Conservation (phyloP, 2,329 filamentous ascomycete species). For the Phialophora chinensis region DNA sequence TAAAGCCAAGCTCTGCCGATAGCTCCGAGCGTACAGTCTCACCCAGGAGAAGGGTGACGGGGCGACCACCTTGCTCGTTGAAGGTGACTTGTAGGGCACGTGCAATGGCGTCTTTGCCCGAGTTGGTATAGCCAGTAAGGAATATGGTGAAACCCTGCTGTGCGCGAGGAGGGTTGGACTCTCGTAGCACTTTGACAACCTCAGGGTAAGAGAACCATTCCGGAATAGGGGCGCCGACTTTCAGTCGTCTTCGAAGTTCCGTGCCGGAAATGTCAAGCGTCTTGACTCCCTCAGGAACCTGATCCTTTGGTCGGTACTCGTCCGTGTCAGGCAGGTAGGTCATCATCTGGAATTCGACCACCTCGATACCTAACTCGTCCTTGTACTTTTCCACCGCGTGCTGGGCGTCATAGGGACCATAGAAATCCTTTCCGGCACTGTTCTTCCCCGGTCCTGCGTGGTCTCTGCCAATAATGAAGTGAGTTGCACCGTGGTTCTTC, state of each 20-base stretch:
- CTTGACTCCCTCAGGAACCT: slow-evolving; percentile 81
- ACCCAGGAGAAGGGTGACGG: slow-evolving; percentile 90
- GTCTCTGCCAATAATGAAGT: slow-evolving; percentile 99
- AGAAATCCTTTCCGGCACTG: slow-evolving; percentile 95
- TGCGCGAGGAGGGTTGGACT: slow-evolving; percentile 90
- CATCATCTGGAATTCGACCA: slow-evolving; percentile 99
- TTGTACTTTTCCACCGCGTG: slow-evolving; percentile 95
- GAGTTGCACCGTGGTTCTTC: slow-evolving; percentile 98
- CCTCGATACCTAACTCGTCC: slow-evolving; percentile 95
- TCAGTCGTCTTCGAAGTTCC: slow-evolving; percentile 89
- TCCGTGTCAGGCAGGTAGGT: slow-evolving; percentile 97
- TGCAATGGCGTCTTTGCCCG: slow-evolving; percentile 94
- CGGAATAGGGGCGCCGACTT: slow-evolving; percentile 91
- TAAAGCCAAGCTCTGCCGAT: slow-evolving; percentile 94
- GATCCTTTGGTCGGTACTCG: slow-evolving; percentile 92
- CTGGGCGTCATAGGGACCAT: slow-evolving; percentile 97
- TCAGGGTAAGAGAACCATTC: slow-evolving; percentile 99
- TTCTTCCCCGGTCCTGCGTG: slow-evolving; percentile 98
- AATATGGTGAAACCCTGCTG: slow-evolving; percentile 98
- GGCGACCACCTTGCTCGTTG: slow-evolving; percentile 95
- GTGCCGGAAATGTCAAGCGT: slow-evolving; percentile 87
- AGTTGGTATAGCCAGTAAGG: slow-evolving; percentile 95
- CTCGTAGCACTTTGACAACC: slow-evolving; percentile 92
- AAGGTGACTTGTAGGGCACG: slow-evolving; percentile 95
- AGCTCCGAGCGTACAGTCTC: slow-evolving; percentile 95